Percentiles rank a stretch among this genome's conserved stretches.
These are phyloP conservation scores for Polyrhizophydium stewartii DNA, from an alignment of 371 early-diverging fungal species.

Conservation along the genomic window DNA sequence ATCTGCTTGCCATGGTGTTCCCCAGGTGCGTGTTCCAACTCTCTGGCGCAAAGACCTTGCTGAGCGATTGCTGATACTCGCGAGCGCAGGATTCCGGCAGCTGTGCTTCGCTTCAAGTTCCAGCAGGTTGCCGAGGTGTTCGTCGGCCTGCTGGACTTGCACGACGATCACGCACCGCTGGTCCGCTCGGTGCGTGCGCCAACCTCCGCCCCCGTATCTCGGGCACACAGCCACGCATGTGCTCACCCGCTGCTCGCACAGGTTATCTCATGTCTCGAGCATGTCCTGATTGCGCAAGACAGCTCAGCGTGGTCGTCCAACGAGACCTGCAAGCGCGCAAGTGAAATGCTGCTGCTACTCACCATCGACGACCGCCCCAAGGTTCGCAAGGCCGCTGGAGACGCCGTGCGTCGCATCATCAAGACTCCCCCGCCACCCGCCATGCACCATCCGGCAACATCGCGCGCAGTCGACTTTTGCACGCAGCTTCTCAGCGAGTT, in stretches of 20 bases:
- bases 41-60: neutral
- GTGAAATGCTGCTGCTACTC: conserved; percentile 68
- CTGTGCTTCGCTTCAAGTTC: conserved; percentile 65
- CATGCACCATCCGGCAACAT: conserved; percentile 73
- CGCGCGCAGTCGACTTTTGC: conserved; percentile 68
- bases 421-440: conserved; percentile 71
- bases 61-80: neutral
- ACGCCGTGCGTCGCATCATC: conserved; percentile 68
- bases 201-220: neutral
- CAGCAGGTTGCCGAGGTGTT: conserved; percentile 55
- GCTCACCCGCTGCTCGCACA: conserved; percentile 10
- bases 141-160: conserved; percentile 50
- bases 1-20: conserved; percentile 77
- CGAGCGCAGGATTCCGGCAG: conserved; percentile 16
- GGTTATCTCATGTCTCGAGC: conserved; percentile 74
- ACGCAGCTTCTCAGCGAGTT: conserved; percentile 64
- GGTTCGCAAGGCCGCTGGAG: conserved; percentile 85
- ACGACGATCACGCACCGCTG: conserved; percentile 66
- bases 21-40: conserved; percentile 51
- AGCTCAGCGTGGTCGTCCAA: conserved; percentile 59
- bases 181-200: conserved; percentile 48
- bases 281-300: conserved; percentile 77
- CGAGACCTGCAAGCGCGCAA: conserved; percentile 62
- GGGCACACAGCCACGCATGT: neutral
- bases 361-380: conserved; percentile 84